Evolutionary conservation across 139 green algal genomes (phyloP).

Genomic region (Bryopsis sp.): DNA sequence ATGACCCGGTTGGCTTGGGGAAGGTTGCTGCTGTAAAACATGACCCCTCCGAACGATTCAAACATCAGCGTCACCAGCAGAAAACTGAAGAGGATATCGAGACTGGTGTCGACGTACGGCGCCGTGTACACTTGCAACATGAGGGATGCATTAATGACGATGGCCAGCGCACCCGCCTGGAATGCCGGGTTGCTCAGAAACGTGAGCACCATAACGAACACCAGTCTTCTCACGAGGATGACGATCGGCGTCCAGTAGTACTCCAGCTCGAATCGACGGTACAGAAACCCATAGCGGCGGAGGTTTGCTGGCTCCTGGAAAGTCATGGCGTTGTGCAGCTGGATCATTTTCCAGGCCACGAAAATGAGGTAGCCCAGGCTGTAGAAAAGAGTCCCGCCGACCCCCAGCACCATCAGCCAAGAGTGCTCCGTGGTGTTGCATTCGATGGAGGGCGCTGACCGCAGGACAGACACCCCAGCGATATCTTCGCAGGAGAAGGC

Average conservation of each 20-base stretch:
- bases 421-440: slow-evolving; percentile 10
- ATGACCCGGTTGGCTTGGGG: slow-evolving; percentile 10
- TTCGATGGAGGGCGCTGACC: not conserved
- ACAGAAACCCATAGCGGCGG: slow-evolving; percentile 17
- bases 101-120: slow-evolving; percentile 10
- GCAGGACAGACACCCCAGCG: slow-evolving; percentile 13
- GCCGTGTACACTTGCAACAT: slow-evolving; percentile 16
- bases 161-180: slow-evolving; percentile 5
- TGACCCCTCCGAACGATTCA: slow-evolving; percentile 16
- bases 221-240: slow-evolving; percentile 1
- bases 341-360: slow-evolving; percentile 5
- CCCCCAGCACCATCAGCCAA: not conserved
- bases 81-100: slow-evolving; percentile 16
- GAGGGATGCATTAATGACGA: slow-evolving; percentile 14
- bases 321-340: not conserved
- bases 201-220: slow-evolving; percentile 14
- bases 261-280: slow-evolving; percentile 15
- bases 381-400: slow-evolving; percentile 16
- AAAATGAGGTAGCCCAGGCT: slow-evolving; percentile 6
- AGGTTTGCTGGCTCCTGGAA: slow-evolving; percentile 1
- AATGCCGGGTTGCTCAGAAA: slow-evolving; percentile 17
- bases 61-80: slow-evolving; percentile 10
- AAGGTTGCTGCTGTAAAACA: slow-evolving; percentile 20
- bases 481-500: slow-evolving; percentile 12
- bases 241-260: slow-evolving; percentile 12